Percentiles rank a stretch among this genome's conserved stretches.
These are phyloP conservation scores for Quambalaria eucalypti DNA, from an alignment of 1,284 basidiomycete species.

Conservation along the genomic window DNA sequence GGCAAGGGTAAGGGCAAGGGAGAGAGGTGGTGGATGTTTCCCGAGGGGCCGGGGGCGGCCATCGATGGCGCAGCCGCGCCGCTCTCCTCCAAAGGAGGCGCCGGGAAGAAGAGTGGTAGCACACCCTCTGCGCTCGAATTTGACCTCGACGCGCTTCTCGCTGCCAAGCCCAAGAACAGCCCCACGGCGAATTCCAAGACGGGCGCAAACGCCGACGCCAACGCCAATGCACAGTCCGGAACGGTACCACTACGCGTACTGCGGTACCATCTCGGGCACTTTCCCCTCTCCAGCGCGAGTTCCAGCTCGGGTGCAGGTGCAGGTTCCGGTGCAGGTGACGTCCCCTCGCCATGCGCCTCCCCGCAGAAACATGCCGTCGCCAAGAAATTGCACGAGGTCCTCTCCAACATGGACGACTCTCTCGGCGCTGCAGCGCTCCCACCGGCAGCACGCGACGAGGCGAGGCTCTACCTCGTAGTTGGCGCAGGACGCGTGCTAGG, in stretches of 20 bases:
- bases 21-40: too few relatives aligned
- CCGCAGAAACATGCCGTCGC: background rate
- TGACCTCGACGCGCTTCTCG: background rate
- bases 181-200: background rate
- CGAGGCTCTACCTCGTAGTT: conserved; percentile 25
- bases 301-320: background rate
- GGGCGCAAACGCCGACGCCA: background rate
- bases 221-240: background rate
- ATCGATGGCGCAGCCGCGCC: too few relatives aligned
- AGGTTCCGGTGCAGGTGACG: background rate
- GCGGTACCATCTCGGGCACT: background rate
- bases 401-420: conserved; percentile 25
- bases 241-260: background rate
- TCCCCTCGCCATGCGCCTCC: too few relatives aligned
- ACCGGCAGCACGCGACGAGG: conserved; percentile 2
- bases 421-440: conserved; percentile 22
- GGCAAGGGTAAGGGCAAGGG: too few relatives aligned
- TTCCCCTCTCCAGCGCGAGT: background rate
- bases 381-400: conserved; percentile 14
- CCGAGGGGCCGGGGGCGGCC: too few relatives aligned
- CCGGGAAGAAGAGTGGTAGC: too few relatives aligned
- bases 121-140: too few relatives aligned
- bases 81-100: too few relatives aligned
- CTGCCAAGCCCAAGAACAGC: too few relatives aligned
- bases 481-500: conserved; percentile 21